A percentile compares a stretch with the other conserved stretches of the same genome.
Evolutionary conservation across 1,284 basidiomycete genomes (phyloP).

Genomic region (Vanrija sp.): DNA sequence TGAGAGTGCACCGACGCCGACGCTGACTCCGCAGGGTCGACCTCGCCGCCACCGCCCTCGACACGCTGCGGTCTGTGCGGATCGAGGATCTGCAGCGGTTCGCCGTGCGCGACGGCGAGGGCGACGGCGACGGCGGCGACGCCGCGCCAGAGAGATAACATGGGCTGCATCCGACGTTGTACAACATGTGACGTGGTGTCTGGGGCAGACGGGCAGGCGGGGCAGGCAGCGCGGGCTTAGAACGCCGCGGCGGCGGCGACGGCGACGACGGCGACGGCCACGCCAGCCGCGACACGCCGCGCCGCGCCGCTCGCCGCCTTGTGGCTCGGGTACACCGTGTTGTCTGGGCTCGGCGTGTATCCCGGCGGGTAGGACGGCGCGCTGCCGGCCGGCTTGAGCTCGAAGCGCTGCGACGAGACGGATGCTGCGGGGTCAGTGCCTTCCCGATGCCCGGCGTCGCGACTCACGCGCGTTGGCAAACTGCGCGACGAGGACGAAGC

Average conservation of each 20-base stretch:
- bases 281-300: too few species aligned
- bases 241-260: too few species aligned
- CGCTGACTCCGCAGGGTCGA: constrained; percentile 35
- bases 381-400: not conserved
- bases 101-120: constrained; percentile 7
- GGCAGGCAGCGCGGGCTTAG: not conserved
- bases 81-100: constrained; percentile 40
- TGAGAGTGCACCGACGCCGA: constrained; percentile 3
- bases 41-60: constrained; percentile 37
- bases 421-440: not conserved
- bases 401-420: not conserved
- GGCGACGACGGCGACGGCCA: too few species aligned
- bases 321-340: too few species aligned
- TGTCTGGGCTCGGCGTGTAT: too few species aligned
- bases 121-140: not conserved
- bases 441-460: too few species aligned
- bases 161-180: too few species aligned
- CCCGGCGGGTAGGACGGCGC: too few species aligned
- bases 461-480: too few species aligned
- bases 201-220: not conserved
- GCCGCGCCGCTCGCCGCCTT: too few species aligned
- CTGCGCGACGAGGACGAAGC: too few species aligned
- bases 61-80: constrained; percentile 31
- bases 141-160: not conserved
- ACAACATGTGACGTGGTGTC: too few species aligned